These are phyloP conservation scores for Opeltia flavorubescens DNA, from an alignment of 495 filamentous ascomycete species.

Conservation along the genomic window DNA sequence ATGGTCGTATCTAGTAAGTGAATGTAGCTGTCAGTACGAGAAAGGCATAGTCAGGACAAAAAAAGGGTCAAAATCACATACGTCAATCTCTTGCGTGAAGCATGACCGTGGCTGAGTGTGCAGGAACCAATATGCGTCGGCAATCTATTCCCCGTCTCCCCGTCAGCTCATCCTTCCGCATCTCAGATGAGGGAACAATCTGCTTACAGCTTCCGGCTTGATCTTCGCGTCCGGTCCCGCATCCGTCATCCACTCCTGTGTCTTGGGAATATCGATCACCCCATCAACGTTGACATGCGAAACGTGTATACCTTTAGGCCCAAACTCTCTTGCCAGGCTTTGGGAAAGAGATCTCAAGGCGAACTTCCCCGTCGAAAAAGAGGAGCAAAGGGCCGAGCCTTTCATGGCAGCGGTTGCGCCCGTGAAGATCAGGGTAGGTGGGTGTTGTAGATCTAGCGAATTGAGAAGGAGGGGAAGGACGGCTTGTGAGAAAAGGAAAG, in stretches of 20 bases:
- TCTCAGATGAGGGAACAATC: not conserved
- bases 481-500: slow-evolving; percentile 64
- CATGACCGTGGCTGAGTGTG: slow-evolving; percentile 71
- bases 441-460: slow-evolving; percentile 28
- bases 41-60: not conserved
- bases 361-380: slow-evolving; percentile 71
- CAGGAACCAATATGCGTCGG: slow-evolving; percentile 76
- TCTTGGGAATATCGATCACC: slow-evolving; percentile 71
- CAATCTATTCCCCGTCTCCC: slow-evolving; percentile 45
- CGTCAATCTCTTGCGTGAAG: slow-evolving; percentile 76
- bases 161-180: not conserved
- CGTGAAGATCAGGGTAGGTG: slow-evolving; percentile 76
- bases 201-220: slow-evolving; percentile 59
- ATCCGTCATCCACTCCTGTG: slow-evolving; percentile 45
- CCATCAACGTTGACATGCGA: slow-evolving; percentile 78
- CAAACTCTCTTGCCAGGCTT: slow-evolving; percentile 74
- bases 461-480: slow-evolving; percentile 58
- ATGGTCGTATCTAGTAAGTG: slow-evolving; percentile 40
- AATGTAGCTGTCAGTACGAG: not conserved
- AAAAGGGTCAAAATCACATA: not conserved
- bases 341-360: slow-evolving; percentile 65
- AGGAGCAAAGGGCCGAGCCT: slow-evolving; percentile 52
- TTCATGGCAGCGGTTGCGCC: slow-evolving; percentile 74
- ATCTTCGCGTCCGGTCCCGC: slow-evolving; percentile 55
- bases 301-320: slow-evolving; percentile 79